Base-by-base conservation (phyloP, 2,329 filamentous ascomycete species). In the Septoria petroselini region DNA sequence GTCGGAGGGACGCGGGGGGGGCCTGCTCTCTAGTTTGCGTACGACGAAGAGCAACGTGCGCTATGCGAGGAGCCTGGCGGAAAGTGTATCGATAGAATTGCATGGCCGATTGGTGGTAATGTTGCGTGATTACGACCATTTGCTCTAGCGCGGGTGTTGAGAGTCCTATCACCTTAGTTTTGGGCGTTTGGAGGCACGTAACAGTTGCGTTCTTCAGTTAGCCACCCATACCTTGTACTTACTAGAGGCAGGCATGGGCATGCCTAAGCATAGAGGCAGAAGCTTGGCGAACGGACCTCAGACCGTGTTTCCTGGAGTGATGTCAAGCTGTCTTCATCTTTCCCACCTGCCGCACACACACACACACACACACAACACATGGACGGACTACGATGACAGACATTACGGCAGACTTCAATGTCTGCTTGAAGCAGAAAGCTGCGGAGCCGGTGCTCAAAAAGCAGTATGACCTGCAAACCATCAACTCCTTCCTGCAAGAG, bases 401-500 rank as follows among this genome's bases (percentile, higher is more conserved):
- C 66, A 75, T 90, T 52, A 88, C 86, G 7, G 73, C 81, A 30
- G 66, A 77, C 37, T 85, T 91, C 71, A 83, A 88, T 67, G 75
- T 83, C 66, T 76, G 85, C 39, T 77, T 91, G 18, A 77, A 78
- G 62, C 72, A 76, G 60, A 80, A 72, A 80, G 68, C 57, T 14
- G 77, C 78, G 37, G 71, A 73, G 21, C 71, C 75, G 6, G 75
- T 78, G 9, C 58, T 77, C 71, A 60, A 67, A 48, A 66, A 71
- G 53, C 64, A 63, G 8, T 73, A 70, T 54, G 66, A 66, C 52
- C 62, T 70, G 43, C 65, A 66, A 39, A 62, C 65, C 45, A 79
- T 93, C 42, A 88, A 96, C 67, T 86, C 86, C 62, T 98, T 97
- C 67, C 75, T 97, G 27, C 90, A 91, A 66, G 91, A 97, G 71